Conservation (phyloP, 495 filamentous ascomycete genomes). For the Penicillium lividum region DNA sequence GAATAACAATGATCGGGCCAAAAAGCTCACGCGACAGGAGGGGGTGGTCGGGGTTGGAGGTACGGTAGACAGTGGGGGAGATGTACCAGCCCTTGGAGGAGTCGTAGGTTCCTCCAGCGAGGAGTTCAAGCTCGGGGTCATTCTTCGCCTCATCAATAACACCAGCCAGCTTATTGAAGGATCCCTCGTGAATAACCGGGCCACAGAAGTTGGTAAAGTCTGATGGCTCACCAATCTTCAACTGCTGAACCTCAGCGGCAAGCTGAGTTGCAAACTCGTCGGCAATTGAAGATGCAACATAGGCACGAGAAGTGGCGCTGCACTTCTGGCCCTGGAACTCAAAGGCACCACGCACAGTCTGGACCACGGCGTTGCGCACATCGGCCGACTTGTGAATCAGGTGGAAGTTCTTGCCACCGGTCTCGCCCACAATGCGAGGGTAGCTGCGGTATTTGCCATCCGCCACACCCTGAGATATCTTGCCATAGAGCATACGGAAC, state of each 20-base stretch:
- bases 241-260: constrained; percentile 61
- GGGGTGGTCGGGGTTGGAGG: constrained; percentile 62
- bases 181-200: constrained; percentile 56
- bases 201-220: constrained; percentile 65
- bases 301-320: constrained; percentile 76
- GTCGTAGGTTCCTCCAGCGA: constrained; percentile 62
- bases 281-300: constrained; percentile 71
- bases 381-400: constrained; percentile 74
- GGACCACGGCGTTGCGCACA: constrained; percentile 70
- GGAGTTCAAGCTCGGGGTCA: constrained; percentile 60
- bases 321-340: constrained; percentile 90
- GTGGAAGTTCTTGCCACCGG: constrained; percentile 90
- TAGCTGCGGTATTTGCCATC: constrained; percentile 73
- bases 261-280: constrained; percentile 63
- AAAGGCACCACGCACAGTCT: constrained; percentile 80
- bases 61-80: constrained; percentile 66
- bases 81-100: constrained; percentile 64
- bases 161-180: constrained; percentile 53
- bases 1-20: constrained; percentile 60
- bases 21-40: constrained; percentile 65
- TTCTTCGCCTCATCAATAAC: constrained; percentile 65
- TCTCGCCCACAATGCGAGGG: constrained; percentile 83
- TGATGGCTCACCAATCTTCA: constrained; percentile 68
- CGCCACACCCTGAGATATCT: constrained; percentile 70
- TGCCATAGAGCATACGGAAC: constrained; percentile 77